These are phyloP conservation scores for Avena eriantha DNA, from an alignment of 176 grass and related monocot genomes.

Conservation along the genomic window DNA sequence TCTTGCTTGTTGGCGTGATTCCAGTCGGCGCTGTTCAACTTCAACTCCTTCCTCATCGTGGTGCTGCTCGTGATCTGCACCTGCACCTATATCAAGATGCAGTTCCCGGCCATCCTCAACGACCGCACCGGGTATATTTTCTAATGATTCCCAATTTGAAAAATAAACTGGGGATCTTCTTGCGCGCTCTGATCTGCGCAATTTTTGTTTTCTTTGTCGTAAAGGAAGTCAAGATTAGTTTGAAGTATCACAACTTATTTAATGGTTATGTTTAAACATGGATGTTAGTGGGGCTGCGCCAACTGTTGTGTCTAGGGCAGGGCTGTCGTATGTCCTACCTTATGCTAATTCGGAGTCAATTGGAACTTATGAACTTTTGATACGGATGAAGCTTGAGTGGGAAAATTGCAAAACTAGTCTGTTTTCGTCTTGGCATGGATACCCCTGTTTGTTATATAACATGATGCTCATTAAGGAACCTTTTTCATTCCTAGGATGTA, in stretches of 20 bases:
- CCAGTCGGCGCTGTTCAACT: constrained; percentile 94
- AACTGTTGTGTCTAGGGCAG: background rate
- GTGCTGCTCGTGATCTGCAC: constrained; percentile 95
- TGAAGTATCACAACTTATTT: background rate
- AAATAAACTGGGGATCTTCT: background rate
- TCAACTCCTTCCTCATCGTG: constrained; percentile 90
- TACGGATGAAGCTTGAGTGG: background rate
- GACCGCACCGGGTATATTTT: constrained; percentile 54
- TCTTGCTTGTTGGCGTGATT: constrained; percentile 5
- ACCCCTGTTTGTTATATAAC: background rate
- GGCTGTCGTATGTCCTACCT: background rate
- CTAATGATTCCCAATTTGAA: background rate
- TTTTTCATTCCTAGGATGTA: background rate
- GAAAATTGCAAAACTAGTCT: background rate
- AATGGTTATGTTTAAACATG: background rate
- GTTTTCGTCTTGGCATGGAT: background rate
- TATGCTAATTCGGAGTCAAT: background rate
- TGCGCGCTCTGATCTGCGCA: background rate
- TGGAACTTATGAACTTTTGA: background rate
- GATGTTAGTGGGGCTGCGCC: background rate
- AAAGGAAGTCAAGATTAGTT: background rate
- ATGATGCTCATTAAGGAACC: background rate
- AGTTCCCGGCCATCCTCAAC: constrained; percentile 89
- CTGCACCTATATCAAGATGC: constrained; percentile 93
- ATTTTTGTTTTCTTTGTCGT: background rate